Base-by-base conservation (phyloP, 176 grass and related monocot species). In the Microstegium vimineum region DNA sequence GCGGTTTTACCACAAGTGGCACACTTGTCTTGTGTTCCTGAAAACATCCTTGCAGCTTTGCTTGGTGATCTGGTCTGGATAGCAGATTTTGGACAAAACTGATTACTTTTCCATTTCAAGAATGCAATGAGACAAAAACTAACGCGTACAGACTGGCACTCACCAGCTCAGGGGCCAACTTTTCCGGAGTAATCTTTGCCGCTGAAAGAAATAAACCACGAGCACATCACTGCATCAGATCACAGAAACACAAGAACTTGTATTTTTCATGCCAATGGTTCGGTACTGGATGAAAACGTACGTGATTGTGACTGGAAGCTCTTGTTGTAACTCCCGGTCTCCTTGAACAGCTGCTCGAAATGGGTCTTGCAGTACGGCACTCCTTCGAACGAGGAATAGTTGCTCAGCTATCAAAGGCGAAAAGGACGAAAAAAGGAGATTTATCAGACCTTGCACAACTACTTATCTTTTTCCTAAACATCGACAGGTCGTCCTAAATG, bases 1-100 rank as follows among this genome's bases (percentile, higher is more conserved):
- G 91, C 96, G 4, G 96, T 99, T 92, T 95, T 99, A 28, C 85
- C 83, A 1, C 96, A 99, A 84, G 96, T 95, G 78, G 89, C 93
- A 74, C 96, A 99, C 76, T 99, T 99, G 66, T 99, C 96, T 84
- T 95, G 96, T 62, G 96, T 99, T 66, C 96, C 96, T 56, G 91
- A 99, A 74, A 99, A 99, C 96, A 95, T 99, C 42, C 84, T 80
- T 0, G 91, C 93, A 28, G 93, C 93, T 92, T 99, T 99, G 83
- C 93, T 99, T 23, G 90, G 93, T 25, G 93, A 90, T 80, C 91
- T 89, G 61, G 93, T 99, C 96, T 99, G 93, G 77, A 75, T 5
- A 81, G 22, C 35, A 73, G 16, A 64, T 72, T 75, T 54, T 66
- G 66, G 2, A 73, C 7, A 68, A 38, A 10, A 33, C 38, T 41